These are phyloP conservation scores for Neonectria hederae DNA, from an alignment of 2,329 filamentous ascomycete genomes.

Conservation along the genomic window DNA sequence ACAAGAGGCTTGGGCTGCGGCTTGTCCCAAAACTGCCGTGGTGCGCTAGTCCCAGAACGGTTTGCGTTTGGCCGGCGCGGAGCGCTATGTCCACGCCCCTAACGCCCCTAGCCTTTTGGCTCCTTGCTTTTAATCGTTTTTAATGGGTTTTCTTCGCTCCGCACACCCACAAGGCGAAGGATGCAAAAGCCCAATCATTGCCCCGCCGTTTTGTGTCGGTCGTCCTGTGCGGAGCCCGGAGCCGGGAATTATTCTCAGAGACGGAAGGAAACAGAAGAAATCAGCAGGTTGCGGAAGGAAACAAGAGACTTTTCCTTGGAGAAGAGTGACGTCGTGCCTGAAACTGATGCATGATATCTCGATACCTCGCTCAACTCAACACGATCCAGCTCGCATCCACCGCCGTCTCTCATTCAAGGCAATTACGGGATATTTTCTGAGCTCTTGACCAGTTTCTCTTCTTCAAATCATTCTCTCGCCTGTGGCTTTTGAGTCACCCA, in stretches of 20 bases:
- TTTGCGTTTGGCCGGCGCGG: constrained; percentile 11
- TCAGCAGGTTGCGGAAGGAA: constrained; percentile 3
- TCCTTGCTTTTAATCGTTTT: neutral
- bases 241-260: constrained; percentile 25
- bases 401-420: neutral
- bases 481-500: constrained; percentile 2
- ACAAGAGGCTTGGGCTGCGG: constrained; percentile 15
- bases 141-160: neutral
- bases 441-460: constrained; percentile 1
- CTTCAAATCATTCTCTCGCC: constrained; percentile 13
- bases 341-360: neutral
- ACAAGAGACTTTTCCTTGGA: neutral
- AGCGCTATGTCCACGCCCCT: constrained; percentile 33
- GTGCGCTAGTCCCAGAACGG: constrained; percentile 32
- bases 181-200: constrained; percentile 1
- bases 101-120: neutral
- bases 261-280: neutral
- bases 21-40: constrained; percentile 31
- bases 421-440: neutral
- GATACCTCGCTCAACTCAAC: neutral
- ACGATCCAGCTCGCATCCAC: neutral
- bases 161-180: constrained; percentile 7
- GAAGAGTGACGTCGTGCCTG: constrained; percentile 10
- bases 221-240: constrained; percentile 31
- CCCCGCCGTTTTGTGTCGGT: constrained; percentile 14